Evolutionary conservation across 306 rosid species (phyloP).

Genomic region (Cucurbita pepo): DNA sequence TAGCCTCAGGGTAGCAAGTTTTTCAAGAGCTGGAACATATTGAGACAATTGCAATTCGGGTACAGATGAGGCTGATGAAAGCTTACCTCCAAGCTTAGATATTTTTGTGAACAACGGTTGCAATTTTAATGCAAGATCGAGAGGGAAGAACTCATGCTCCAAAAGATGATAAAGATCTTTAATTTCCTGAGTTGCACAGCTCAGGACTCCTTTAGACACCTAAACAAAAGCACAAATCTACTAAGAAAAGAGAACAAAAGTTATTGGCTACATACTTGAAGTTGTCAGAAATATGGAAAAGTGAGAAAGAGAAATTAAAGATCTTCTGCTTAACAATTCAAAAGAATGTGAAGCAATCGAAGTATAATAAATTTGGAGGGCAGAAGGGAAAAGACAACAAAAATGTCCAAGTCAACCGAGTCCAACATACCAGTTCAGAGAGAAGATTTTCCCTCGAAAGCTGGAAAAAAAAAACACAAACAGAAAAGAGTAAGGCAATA

Average conservation of each 20-base stretch:
- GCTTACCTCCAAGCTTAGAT: slow-evolving; percentile 72
- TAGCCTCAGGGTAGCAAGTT: slow-evolving; percentile 80
- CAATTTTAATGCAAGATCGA: slow-evolving; percentile 66
- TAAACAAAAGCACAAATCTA: slow-evolving; percentile 5
- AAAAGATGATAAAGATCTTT: slow-evolving; percentile 76
- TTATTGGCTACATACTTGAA: background rate
- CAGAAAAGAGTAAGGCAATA: background rate
- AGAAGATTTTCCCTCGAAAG: slow-evolving; percentile 79
- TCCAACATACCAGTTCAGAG: slow-evolving; percentile 64
- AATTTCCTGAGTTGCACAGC: slow-evolving; percentile 89
- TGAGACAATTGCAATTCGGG: slow-evolving; percentile 82
- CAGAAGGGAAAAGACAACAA: background rate
- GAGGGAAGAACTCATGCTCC: slow-evolving; percentile 76
- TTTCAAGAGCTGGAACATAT: slow-evolving; percentile 61
- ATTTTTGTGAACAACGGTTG: slow-evolving; percentile 59
- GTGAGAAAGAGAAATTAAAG: too few relatives aligned
- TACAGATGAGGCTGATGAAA: slow-evolving; percentile 77
- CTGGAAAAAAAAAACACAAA: slow-evolving; percentile 27
- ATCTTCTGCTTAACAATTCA: background rate
- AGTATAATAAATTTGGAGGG: background rate
- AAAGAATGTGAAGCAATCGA: background rate
- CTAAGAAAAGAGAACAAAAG: background rate
- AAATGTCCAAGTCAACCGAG: background rate
- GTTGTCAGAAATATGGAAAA: background rate
- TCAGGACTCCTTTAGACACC: slow-evolving; percentile 82